Evolutionary conservation across 768 basidiomycete species (phyloP), one percentile per base, ranked within the genome.

Genomic region (Cubamyces sp.): DNA sequence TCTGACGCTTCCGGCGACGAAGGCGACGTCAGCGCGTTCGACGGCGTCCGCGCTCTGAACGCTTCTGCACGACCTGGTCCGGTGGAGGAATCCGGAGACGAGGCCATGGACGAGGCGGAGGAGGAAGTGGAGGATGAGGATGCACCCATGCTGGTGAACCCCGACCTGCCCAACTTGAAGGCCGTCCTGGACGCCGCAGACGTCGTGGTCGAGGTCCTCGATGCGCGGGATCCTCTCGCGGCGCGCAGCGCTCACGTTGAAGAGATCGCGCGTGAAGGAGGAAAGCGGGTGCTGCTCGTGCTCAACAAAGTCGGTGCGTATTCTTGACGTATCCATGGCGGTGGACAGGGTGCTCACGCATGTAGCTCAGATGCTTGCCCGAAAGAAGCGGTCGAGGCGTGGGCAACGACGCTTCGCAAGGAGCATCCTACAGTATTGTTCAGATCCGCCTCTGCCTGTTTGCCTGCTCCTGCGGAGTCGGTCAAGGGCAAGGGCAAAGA

Each of bases 271-370:
- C 76, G 77, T 46, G 78, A 72, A 46, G 72, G 62, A 42, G 82
- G 73, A 62, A 82, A 82, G 68, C 79, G 74, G 72, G 74, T 89
- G 14, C 67, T 88, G 19, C 74, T 94, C n/a, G 78, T 96, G 18
- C 73, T 97, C 56, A 96, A 90, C 74, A 97, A 97, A 79, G 88
- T 89, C 66, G 94, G 94, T 92, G 67, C 60, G 88, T 79, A 50
- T 37, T 15, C 55, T 43, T n/a, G 55, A 54, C 42, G 54, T 6
- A 30, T 43, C 40, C 43, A 11, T 11, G 14, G 23, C 15, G 21
- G 25, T 54, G 16, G 30, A 3, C 51, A 16, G 11, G 34, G 40
- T 16, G 37, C 18, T n/a, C 18, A 6, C 21, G 18, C 23, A 23
- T 25, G 9, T 16, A 26, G 2, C 23, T 6, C 54, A 96, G 95